Base-by-base conservation (phyloP, 805 yeast genomes). In the Candida easanensis region DNA sequence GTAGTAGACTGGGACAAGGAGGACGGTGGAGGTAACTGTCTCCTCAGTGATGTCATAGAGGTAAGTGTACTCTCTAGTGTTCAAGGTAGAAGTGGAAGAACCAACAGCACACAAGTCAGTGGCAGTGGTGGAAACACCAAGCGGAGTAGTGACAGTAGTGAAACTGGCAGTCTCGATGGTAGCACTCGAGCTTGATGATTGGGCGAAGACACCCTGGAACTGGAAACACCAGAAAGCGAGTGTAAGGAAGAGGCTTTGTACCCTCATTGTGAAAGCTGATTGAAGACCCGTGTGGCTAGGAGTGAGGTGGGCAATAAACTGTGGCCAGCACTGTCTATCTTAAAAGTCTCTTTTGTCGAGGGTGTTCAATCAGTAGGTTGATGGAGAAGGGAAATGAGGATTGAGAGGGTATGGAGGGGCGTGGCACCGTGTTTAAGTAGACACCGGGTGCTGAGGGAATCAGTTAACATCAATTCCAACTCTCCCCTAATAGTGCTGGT, bases 51-150 rank as follows among this genome's bases (percentile, higher is more conserved):
- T 17, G 5, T 35, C 39, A 22, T 50, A 48, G 3, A 20, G 15
- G 31, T 31, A 46, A 11, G 20, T 9, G 38, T 39, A 50, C 11
- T 30, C 33, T 21, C 40, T 38, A 10, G 43, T 51, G 10, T 45
- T 38, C 3, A 50, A 3, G 5, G 31, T 17, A 25, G 40, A 36
- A 3, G 39, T 32, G 9, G 39, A 15, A n/a, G 47, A 23, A 5
- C 41, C 39, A 19, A 33, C 23, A 11, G 28, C 28, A 44, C 51
- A 49, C 10, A 42, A 1, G 5, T 28, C 39, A 22, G 39, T 20
- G 7, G 15, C 36, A 13, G 32, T 26, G 14, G 41, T 35, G 14
- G 11, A 17, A 5, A 6, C 10, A 5, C n/a, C 25, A 13, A 42
- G 28, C 3, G 33, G 17, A 21, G 46, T 33, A 11, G 36, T 13